A percentile compares a stretch with the other conserved stretches of the same genome.
Evolutionary conservation across 768 basidiomycete genomes (phyloP).

Genomic region (Macrolepiota albuminosa): DNA sequence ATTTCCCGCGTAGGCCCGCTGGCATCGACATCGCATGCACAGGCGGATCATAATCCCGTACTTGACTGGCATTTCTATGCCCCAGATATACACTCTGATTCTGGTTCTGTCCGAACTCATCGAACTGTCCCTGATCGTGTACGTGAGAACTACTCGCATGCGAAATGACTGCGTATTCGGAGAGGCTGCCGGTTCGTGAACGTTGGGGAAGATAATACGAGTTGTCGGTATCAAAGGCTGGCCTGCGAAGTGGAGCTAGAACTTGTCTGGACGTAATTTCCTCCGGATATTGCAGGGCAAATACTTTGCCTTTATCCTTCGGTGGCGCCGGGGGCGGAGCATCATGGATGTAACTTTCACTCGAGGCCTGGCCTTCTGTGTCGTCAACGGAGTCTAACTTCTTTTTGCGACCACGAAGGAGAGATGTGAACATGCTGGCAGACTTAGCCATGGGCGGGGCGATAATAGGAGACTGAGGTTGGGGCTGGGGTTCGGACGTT

Average conservation of each 20-base stretch:
- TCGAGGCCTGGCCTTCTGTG: constrained; percentile 9
- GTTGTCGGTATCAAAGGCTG: neutral
- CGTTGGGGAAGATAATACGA: constrained; percentile 15
- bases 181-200: constrained; percentile 30
- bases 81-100: constrained; percentile 12
- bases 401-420: constrained; percentile 39
- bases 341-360: constrained; percentile 19
- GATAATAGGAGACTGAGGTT: constrained; percentile 15
- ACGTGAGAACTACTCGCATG: constrained; percentile 28
- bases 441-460: constrained; percentile 23
- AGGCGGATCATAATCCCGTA: neutral
- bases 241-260: constrained; percentile 14
- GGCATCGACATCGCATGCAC: constrained; percentile 17
- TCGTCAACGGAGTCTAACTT: constrained; percentile 21
- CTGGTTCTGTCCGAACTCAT: constrained; percentile 14
- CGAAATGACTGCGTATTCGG: constrained; percentile 37
- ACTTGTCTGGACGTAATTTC: constrained; percentile 13
- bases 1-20: constrained; percentile 28
- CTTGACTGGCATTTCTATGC: constrained; percentile 3
- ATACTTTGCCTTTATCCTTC: constrained; percentile 32
- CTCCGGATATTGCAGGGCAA: constrained; percentile 8
- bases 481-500: constrained; percentile 27
- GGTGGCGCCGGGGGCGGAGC: constrained; percentile 46
- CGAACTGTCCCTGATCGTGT: constrained; percentile 15
- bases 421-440: constrained; percentile 25